Evolutionary conservation across 176 grass and related monocot species (phyloP).

Genomic region (Cenchrus fungigraminus): DNA sequence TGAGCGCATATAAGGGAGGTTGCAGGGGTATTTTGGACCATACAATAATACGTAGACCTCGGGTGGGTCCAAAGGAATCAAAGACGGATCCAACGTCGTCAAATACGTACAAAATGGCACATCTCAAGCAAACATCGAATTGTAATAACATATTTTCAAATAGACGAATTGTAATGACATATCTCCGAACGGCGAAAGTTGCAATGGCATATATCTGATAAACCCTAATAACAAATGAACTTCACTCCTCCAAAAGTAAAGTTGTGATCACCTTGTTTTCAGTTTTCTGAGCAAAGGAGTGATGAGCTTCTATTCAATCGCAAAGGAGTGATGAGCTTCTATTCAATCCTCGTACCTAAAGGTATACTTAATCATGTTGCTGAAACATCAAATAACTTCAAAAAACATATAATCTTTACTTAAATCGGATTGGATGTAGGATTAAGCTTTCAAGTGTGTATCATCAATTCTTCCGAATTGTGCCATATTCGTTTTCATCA

Average conservation of each 20-base stretch:
- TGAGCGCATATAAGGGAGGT: too few relatives aligned
- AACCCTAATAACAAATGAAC: neutral
- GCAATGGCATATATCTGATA: too few relatives aligned
- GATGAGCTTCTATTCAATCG: neutral
- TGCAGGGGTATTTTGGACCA: too few relatives aligned
- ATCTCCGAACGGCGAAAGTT: too few relatives aligned
- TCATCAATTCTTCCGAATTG: neutral
- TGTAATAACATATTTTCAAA: too few relatives aligned
- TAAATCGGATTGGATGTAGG: neutral
- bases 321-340: constrained; percentile 1
- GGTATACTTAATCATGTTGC: neutral
- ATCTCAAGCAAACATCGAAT: too few relatives aligned
- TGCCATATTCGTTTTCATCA: neutral
- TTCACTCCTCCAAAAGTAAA: neutral
- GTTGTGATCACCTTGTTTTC: neutral
- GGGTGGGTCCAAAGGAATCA: too few relatives aligned
- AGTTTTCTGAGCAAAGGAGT: constrained; percentile 7
- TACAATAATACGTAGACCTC: too few relatives aligned
- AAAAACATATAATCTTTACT: neutral
- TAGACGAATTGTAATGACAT: too few relatives aligned
- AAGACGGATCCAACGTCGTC: too few relatives aligned
- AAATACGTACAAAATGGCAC: too few relatives aligned
- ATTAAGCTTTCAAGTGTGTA: neutral
- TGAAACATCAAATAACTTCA: neutral
- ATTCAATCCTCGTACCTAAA: neutral